Evolutionary conservation across 805 yeast species (phyloP), one percentile per base, ranked within the genome.

Genomic region (Candida schatavii): DNA sequence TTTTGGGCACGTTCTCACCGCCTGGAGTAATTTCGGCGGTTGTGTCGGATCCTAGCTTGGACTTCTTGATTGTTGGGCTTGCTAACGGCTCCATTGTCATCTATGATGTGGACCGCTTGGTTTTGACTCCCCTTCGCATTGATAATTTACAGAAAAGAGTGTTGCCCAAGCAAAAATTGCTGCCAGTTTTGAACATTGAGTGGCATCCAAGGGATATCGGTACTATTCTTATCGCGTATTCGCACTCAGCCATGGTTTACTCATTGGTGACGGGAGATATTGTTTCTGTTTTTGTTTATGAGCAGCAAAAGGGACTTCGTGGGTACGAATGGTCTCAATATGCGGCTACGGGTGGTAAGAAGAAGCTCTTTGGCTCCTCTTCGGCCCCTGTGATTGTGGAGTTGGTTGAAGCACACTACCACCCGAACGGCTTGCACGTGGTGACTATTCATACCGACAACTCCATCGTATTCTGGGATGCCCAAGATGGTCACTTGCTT

Each of bases 121-220:
- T 57, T 21, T 60, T 81, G 48, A 77, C 96, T 0, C 81, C 84
- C 2, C 72, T 78, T 44, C 74, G 81, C 41, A 68, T 93, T 19
- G 84, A 79, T 40, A 87, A 86, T 55, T 68, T 86, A 25, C 97
- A 89, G 56, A 78, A 78, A 46, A 58, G 46, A 35, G 68, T 79
- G 3, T 64, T 82, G 34, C 81, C 87, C 0, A 73, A 74, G 39
- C 81, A 77, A 31, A 71, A 75, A 14, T 48, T 76, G 46, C 81
- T 89, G 0, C 80, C 86, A 1, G 93, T 89, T 1, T 57, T 78
- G 1, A 69, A 83, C 0, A 62, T 93, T 2, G 78, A 80, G 47
- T 74, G 95, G 76, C 93, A 88, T 55, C 99, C 99, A 3, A 74
- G 97, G 47, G 97, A 93, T 57, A 71, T 88, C 5, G 91, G 96